Percentiles rank a stretch among this genome's conserved stretches.
Evolutionary conservation across 2,329 filamentous ascomycete species (phyloP).

Genomic region (Daldinia sp.): DNA sequence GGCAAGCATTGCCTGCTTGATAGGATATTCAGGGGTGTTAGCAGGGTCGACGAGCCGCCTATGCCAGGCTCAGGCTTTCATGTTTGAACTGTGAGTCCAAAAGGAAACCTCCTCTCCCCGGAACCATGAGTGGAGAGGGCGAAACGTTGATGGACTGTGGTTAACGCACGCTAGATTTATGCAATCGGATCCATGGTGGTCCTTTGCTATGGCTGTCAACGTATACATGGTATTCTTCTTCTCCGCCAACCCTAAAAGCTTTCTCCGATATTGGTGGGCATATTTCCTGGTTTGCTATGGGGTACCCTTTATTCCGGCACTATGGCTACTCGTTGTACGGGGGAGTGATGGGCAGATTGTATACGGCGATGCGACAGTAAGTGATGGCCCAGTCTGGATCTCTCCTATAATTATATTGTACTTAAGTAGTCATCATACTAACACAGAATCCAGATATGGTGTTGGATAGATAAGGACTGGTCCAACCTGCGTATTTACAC

Average conservation of each 20-base stretch:
- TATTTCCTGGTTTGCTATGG: conserved; percentile 78
- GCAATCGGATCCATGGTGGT: conserved; percentile 80
- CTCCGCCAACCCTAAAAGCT: conserved; percentile 69
- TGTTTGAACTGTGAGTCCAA: conserved; percentile 71
- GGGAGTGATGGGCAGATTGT: conserved; percentile 50
- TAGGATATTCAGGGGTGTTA: conserved; percentile 71
- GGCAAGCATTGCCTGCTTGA: conserved; percentile 72
- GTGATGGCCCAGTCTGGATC: conserved; percentile 33
- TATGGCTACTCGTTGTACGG: conserved; percentile 69
- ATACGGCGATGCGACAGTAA: conserved; percentile 66
- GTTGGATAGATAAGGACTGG: conserved; percentile 65
- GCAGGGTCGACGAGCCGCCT: conserved; percentile 62
- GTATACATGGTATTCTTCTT: conserved; percentile 76
- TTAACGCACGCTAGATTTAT: conserved; percentile 67
- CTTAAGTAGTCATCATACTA: conserved; percentile 16
- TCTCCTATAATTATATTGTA: not conserved
- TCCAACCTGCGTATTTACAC: conserved; percentile 66
- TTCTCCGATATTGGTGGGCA: conserved; percentile 74
- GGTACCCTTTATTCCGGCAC: conserved; percentile 71
- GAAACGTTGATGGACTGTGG: not conserved
- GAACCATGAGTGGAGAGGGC: not conserved
- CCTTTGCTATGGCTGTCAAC: conserved; percentile 83
- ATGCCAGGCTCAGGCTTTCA: conserved; percentile 68
- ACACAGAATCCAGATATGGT: conserved; percentile 60
- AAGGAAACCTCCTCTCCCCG: not conserved